A percentile compares a stretch with the other conserved stretches of the same genome.
Evolutionary conservation across 345 rosid genomes (phyloP).

Genomic region (Acer saccharum): DNA sequence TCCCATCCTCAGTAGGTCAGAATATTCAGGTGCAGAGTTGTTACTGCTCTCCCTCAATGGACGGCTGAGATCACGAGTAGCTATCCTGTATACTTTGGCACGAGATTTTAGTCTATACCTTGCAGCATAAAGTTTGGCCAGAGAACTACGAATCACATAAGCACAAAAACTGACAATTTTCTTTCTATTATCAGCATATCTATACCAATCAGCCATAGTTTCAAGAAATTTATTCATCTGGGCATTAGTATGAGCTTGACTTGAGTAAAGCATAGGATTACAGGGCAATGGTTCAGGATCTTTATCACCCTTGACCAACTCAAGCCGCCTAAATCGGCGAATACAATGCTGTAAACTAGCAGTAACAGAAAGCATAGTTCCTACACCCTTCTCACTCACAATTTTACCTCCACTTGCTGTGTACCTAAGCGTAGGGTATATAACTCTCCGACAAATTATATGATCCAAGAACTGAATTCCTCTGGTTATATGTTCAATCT

Average conservation of each 20-base stretch:
- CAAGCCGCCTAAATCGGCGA: constrained; percentile 71
- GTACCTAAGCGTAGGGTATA: constrained; percentile 85
- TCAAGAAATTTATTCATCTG: constrained; percentile 99
- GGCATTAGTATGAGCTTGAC: constrained; percentile 94
- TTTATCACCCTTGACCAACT: constrained; percentile 87
- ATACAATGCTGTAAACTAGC: constrained; percentile 89
- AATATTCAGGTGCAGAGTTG: constrained; percentile 89
- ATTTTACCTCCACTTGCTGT: constrained; percentile 80
- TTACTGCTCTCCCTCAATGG: constrained; percentile 83
- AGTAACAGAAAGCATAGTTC: constrained; percentile 91
- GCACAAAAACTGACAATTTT: constrained; percentile 97
- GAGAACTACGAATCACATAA: constrained; percentile 86
- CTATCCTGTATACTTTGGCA: constrained; percentile 88
- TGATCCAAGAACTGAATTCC: constrained; percentile 95
- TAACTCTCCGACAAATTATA: constrained; percentile 75
- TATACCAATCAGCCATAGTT: constrained; percentile 98
- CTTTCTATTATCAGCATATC: constrained; percentile 90
- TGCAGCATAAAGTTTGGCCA: constrained; percentile 96
- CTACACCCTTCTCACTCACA: constrained; percentile 85
- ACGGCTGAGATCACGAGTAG: constrained; percentile 79
- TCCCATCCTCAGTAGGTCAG: constrained; percentile 96
- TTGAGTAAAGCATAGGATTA: constrained; percentile 89
- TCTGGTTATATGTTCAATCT: constrained; percentile 83
- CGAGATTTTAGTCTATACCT: constrained; percentile 94
- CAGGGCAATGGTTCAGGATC: constrained; percentile 98